Evolutionary conservation across 306 rosid species (phyloP), one percentile per base, ranked within the genome.

Genomic region (Cicer cuneatum): DNA sequence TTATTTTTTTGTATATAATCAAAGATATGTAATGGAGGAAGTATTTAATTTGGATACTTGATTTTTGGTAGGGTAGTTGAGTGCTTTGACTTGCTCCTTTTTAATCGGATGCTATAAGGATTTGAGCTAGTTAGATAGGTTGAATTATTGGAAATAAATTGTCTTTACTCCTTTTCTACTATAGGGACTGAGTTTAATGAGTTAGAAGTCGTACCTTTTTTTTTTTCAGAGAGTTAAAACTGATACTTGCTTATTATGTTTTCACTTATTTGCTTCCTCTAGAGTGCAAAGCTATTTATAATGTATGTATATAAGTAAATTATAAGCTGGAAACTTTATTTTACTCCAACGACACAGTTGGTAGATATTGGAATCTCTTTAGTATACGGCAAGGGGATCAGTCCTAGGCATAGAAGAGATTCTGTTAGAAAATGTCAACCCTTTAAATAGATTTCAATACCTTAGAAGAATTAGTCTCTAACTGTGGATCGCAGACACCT

Each of bases 41-140:
- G 33, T 29, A 29, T 29, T 29, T 29, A 29, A 29, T 48, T 68
- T 41, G n/a, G 40, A 61, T 35, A 7, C 38, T 14, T 42, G 10
- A 7, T 35, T 60, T 40, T 61, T 46, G 33, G 71, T 54, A 42
- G 11, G 48, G 54, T 57, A 5, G 72, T 42, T 75, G 73, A 24
- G 63, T 40, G 40, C 18, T 62, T 71, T 62, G 33, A 16, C 48
- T 63, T 45, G 9, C 14, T 64, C 10, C 72, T 21, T 10, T 41
- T 41, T 39, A 65, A 57, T 46, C 48, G 33, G 51, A 7, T 8
- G 2, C 33, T 24, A 24, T 24, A 6, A 4, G 24, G 57, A 69
- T 48, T 48, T 78, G 57, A 9, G 58, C 40, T 59, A 18, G 51
- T 51, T 60, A 37, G 47, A 10, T 69, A 58, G 40, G 11, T 42